These are phyloP conservation scores for Lomentospora prolificans DNA, from an alignment of 2,329 filamentous ascomycete genomes.

Conservation along the genomic window DNA sequence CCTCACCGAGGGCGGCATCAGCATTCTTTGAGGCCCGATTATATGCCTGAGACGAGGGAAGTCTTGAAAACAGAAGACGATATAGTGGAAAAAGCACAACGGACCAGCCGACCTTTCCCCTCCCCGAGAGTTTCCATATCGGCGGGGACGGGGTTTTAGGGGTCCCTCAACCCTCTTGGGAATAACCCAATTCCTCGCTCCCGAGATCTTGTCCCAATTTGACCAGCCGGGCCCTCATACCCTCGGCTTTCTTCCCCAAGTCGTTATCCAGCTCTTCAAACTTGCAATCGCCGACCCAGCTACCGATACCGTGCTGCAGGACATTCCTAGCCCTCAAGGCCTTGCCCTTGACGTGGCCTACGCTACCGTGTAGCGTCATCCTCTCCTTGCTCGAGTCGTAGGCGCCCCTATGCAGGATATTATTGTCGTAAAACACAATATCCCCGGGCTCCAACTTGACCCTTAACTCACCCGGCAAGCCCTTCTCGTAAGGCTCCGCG, in stretches of 20 bases:
- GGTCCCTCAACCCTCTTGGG: slow-evolving; percentile 44
- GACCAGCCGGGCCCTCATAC: slow-evolving; percentile 54
- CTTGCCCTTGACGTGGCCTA: slow-evolving; percentile 50
- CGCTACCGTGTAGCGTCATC: slow-evolving; percentile 63
- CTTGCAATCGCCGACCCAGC: slow-evolving; percentile 52
- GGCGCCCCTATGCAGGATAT: slow-evolving; percentile 67
- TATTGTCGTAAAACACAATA: slow-evolving; percentile 82
- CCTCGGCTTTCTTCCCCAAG: slow-evolving; percentile 42
- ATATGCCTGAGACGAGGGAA: background rate
- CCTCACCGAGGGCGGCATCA: background rate
- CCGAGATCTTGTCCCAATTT: slow-evolving; percentile 46
- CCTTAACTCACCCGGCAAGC: slow-evolving; percentile 52
- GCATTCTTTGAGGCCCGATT: background rate
- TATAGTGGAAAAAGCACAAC: too few species aligned
- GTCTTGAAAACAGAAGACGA: background rate
- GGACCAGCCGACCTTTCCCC: too few species aligned
- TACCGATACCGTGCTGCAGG: slow-evolving; percentile 62
- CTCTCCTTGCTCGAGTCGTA: slow-evolving; percentile 51
- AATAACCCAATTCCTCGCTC: slow-evolving; percentile 51
- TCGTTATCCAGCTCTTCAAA: slow-evolving; percentile 37
- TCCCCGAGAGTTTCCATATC: too few species aligned
- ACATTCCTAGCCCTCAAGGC: slow-evolving; percentile 57
- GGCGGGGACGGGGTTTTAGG: too few species aligned
- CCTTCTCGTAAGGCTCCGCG: slow-evolving; percentile 54
- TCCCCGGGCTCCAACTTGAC: slow-evolving; percentile 65